A percentile compares a stretch with the other conserved stretches of the same genome.
Evolutionary conservation across 495 filamentous ascomycete species (phyloP).

Genomic region (Entonaema liquescens): DNA sequence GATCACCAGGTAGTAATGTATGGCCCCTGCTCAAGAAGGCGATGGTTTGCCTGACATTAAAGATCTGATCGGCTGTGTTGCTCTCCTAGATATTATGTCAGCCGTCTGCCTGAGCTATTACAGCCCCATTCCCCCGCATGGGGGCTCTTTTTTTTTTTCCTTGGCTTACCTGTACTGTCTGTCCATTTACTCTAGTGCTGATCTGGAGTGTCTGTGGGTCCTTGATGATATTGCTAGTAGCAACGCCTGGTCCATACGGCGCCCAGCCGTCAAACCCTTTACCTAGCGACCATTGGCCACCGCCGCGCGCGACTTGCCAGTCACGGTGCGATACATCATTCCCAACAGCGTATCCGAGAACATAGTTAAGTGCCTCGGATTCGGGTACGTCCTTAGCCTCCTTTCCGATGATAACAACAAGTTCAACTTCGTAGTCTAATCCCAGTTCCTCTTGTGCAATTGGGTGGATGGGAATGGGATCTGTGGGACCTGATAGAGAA

Average conservation of each 20-base stretch:
- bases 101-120: background rate
- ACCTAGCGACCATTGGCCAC: conserved; percentile 82
- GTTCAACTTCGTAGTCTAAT: conserved; percentile 86
- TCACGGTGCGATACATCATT: conserved; percentile 87
- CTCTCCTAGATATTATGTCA: conserved; percentile 57
- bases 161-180: conserved; percentile 64
- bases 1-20: conserved; percentile 78
- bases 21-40: conserved; percentile 79
- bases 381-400: conserved; percentile 73
- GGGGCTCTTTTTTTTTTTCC: background rate
- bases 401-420: conserved; percentile 81
- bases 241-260: conserved; percentile 85
- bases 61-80: conserved; percentile 83
- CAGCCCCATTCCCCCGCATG: background rate
- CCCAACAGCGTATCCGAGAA: conserved; percentile 81
- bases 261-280: conserved; percentile 93
- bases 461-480: conserved; percentile 70
- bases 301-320: conserved; percentile 81
- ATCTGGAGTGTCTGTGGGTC: conserved; percentile 76
- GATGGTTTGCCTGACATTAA: conserved; percentile 76
- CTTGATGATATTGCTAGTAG: conserved; percentile 68
- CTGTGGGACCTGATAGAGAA: conserved; percentile 72
- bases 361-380: conserved; percentile 72
- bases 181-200: conserved; percentile 74
- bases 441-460: conserved; percentile 65